Evolutionary conservation across 176 grass and related monocot genomes (phyloP).

Genomic region (Otatea glauca): DNA sequence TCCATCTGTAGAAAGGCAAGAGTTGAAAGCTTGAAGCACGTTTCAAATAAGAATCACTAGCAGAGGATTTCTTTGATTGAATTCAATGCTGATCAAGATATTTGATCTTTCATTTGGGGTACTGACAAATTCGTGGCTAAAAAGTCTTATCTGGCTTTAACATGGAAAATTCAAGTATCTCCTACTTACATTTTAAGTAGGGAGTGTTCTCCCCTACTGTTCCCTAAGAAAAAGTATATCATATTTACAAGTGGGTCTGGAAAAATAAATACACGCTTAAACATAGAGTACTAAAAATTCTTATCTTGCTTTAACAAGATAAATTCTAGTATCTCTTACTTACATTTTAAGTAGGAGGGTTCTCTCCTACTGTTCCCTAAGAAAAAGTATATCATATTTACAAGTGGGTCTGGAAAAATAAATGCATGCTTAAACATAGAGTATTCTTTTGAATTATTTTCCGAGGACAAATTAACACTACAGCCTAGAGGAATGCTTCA

Average conservation of each 20-base stretch:
- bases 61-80: not conserved
- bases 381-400: not conserved
- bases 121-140: not conserved
- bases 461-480: not conserved
- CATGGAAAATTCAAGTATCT: not conserved
- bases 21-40: not conserved
- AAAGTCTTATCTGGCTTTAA: not conserved
- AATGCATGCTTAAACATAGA: not conserved
- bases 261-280: not conserved
- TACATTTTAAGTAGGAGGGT: too few species aligned
- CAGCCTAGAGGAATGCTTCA: not conserved
- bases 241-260: not conserved
- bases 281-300: not conserved
- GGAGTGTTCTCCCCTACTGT: not conserved
- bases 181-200: too few species aligned
- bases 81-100: not conserved
- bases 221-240: not conserved
- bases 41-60: not conserved
- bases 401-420: not conserved
- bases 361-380: not conserved
- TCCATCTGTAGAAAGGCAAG: not conserved
- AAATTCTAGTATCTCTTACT: too few species aligned
- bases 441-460: not conserved
- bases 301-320: too few species aligned
- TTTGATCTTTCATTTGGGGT: not conserved